Conservation (phyloP, 2,329 filamentous ascomycete species). For the Pseudocercospora musae region DNA sequence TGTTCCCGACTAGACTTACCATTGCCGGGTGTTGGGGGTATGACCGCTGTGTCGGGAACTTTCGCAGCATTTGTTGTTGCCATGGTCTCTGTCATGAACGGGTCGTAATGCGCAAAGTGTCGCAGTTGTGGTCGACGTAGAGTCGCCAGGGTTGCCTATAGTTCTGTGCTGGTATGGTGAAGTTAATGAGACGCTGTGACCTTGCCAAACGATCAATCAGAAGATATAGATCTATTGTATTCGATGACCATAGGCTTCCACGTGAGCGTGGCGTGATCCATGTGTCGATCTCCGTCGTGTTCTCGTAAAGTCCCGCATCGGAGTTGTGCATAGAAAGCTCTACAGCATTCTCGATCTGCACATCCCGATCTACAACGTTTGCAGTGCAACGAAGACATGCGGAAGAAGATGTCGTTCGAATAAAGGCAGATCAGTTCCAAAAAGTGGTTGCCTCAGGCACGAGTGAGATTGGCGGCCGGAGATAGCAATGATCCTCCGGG, state of each 20-base stretch:
- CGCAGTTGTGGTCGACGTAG: neutral
- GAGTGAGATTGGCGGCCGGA: too few species aligned
- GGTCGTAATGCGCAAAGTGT: neutral
- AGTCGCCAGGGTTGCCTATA: neutral
- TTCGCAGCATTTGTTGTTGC: neutral
- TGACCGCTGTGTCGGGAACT: neutral
- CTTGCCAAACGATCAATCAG: neutral
- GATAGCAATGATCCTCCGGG: too few species aligned
- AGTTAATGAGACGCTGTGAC: neutral
- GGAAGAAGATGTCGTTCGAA: neutral
- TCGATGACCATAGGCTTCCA: neutral
- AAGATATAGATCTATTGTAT: neutral
- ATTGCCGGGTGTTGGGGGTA: neutral
- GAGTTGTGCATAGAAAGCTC: neutral
- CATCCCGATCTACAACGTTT: too few species aligned
- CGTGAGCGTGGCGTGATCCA: constrained; percentile 2
- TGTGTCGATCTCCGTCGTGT: neutral
- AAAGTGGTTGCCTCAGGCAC: too few species aligned
- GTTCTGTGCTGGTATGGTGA: neutral
- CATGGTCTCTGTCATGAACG: neutral
- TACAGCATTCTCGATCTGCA: neutral
- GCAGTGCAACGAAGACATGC: too few species aligned
- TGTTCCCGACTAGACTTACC: neutral
- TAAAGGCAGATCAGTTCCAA: too few species aligned
- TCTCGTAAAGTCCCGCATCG: neutral